Percentiles rank a stretch among this genome's conserved stretches.
phyloP scores from a whole-genome alignment of 208 protist species.

The Leishmania major region DNA sequence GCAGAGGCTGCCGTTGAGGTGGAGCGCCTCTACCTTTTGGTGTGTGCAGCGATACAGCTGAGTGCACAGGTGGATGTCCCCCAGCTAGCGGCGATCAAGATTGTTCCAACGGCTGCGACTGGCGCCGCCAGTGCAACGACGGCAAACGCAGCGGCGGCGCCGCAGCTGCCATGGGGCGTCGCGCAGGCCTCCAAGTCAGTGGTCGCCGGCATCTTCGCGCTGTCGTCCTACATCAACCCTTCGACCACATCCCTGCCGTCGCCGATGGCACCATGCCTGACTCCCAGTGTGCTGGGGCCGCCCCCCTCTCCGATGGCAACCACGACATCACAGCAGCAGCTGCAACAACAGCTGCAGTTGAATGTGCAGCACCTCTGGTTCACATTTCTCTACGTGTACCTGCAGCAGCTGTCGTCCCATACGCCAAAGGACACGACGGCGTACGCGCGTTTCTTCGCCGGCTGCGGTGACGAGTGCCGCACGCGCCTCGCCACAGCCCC shows the following conservation, averaged over 20 bases:
- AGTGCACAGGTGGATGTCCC: conserved; percentile 1
- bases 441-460: conserved; percentile 50
- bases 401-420: conserved; percentile 73
- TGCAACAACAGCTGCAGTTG: neutral
- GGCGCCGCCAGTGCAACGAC: neutral
- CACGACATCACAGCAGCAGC: neutral
- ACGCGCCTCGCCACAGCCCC: conserved; percentile 1
- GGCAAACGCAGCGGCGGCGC: neutral
- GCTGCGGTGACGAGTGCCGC: conserved; percentile 27
- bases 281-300: conserved; percentile 9
- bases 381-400: conserved; percentile 62
- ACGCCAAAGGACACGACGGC: conserved; percentile 39
- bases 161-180: conserved; percentile 12
- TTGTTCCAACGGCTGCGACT: neutral
- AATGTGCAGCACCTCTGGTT: conserved; percentile 53
- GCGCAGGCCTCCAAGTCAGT: conserved; percentile 22
- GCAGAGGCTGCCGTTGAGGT: conserved; percentile 22
- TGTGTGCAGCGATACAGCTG: conserved; percentile 27
- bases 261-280: neutral
- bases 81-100: neutral
- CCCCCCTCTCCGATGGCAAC: neutral
- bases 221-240: conserved; percentile 5
- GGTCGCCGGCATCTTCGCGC: conserved; percentile 26
- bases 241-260: neutral
- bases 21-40: conserved; percentile 31